Base-by-base conservation (phyloP, 2,329 filamentous ascomycete genomes). In the Zymoseptoria tritici region DNA sequence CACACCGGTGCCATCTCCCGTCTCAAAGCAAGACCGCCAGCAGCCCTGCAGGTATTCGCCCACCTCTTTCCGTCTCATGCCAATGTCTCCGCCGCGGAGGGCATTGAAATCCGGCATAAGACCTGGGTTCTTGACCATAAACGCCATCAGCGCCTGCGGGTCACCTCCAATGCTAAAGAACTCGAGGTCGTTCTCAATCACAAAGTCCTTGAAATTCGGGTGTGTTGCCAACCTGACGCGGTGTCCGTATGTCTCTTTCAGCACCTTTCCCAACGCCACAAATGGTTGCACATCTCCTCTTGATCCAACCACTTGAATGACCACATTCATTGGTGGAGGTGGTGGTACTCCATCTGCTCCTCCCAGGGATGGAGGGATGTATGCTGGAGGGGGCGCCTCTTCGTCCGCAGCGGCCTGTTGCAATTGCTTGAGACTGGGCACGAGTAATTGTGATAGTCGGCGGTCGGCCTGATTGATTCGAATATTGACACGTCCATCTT, bases 71-170 rank as follows among this genome's bases (percentile, higher is more conserved):
- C 90, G 82, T 29, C 90, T 81, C 73, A 86, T 88, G 50, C 83
- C 86, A 55, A 96, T 84, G 70, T 94, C 90, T 7, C 90, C 90
- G 64, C 82, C 88, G 61, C 85, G 86, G 54, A 95, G 75, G 0
- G 88, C 86, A 54, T 92, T 87, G 60, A 93, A 84, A 0, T 88
- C 88, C 1, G 91, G 91, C 86, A 95, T 90, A 31, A 96, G 78
- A 0, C 90, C 89, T 0, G 91, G 90, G 66, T 94, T 89, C 74
- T 92, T 92, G 52, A 94, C 90, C 90, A 95, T 95, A 68, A 93
- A 95, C 2, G 90, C 89, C 79, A 81, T 81, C 49, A 81, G 72
- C 61, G 78, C 74, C 11, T 77, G 72, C 13, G 79, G 79, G 62
- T 81, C 79, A 3, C 78, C 79, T 19, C 78, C 78, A 59, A 81